These are phyloP conservation scores for Xylaria polymorpha DNA, from an alignment of 2,329 filamentous ascomycete genomes.

Conservation along the genomic window DNA sequence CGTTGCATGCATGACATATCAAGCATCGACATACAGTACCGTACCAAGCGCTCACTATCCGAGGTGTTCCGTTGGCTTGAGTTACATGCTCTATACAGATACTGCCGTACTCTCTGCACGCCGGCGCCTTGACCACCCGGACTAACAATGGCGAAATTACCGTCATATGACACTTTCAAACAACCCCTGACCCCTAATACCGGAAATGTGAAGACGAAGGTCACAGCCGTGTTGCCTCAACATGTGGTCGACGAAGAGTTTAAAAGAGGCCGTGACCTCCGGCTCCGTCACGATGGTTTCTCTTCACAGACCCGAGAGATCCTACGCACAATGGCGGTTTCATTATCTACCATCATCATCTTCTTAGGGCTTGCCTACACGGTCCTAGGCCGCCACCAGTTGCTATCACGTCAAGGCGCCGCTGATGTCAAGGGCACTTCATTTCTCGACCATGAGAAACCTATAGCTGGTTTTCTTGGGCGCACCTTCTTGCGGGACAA, in stretches of 20 bases:
- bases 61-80: constrained; percentile 14
- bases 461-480: constrained; percentile 43
- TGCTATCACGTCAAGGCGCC: neutral
- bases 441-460: constrained; percentile 46
- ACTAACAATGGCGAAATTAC: constrained; percentile 23
- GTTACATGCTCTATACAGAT: constrained; percentile 10
- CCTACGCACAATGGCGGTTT: constrained; percentile 38
- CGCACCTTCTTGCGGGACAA: constrained; percentile 51
- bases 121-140: constrained; percentile 5
- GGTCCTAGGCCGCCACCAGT: constrained; percentile 23
- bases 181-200: constrained; percentile 1
- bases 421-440: constrained; percentile 39
- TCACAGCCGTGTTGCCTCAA: neutral
- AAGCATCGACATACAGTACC: constrained; percentile 5
- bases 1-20: constrained; percentile 21
- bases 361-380: constrained; percentile 36
- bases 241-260: constrained; percentile 6
- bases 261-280: constrained; percentile 22
- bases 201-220: constrained; percentile 5
- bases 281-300: constrained; percentile 9
- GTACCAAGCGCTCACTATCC: neutral
- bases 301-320: constrained; percentile 30
- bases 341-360: constrained; percentile 39
- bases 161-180: constrained; percentile 24
- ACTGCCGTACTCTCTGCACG: neutral